phyloP scores from a whole-genome alignment of 1,139 yeast species.

The Lodderomyces beijingensis region DNA sequence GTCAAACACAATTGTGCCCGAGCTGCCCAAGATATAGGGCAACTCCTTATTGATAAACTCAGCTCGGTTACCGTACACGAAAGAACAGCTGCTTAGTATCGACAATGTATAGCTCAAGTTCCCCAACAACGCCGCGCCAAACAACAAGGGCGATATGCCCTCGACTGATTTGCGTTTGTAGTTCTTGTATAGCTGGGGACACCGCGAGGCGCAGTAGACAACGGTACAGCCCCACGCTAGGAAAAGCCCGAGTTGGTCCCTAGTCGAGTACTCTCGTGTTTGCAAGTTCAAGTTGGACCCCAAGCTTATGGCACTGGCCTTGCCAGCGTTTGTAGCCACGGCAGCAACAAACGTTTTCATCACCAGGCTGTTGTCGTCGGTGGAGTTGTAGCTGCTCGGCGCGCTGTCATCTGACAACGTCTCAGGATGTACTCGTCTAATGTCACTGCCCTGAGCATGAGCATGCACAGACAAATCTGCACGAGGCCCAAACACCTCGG shows the following conservation, averaged over 20 bases:
- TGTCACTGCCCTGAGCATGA: slow-evolving; percentile 7
- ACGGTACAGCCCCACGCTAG: slow-evolving; percentile 81
- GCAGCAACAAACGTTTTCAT: slow-evolving; percentile 17
- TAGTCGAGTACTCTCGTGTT: slow-evolving; percentile 1
- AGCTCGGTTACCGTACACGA: slow-evolving; percentile 25
- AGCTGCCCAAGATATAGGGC: slow-evolving; percentile 81
- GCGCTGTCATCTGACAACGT: slow-evolving; percentile 10
- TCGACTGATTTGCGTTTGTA: slow-evolving; percentile 72
- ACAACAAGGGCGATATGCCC: slow-evolving; percentile 77
- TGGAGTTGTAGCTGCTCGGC: slow-evolving; percentile 25
- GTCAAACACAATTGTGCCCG: slow-evolving; percentile 84
- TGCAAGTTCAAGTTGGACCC: neutral
- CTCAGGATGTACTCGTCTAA: slow-evolving; percentile 7
- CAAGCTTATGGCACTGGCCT: slow-evolving; percentile 18
- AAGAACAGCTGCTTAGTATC: slow-evolving; percentile 52
- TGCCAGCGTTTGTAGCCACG: slow-evolving; percentile 20
- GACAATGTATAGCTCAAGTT: slow-evolving; percentile 79
- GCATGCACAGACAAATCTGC: slow-evolving; percentile 9
- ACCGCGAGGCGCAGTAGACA: slow-evolving; percentile 71
- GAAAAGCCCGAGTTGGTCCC: slow-evolving; percentile 40
- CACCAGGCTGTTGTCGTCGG: slow-evolving; percentile 13
- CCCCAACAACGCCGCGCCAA: slow-evolving; percentile 74
- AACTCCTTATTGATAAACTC: slow-evolving; percentile 63
- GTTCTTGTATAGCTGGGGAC: slow-evolving; percentile 83
- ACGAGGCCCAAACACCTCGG: neutral